A percentile compares a stretch with the other conserved stretches of the same genome.
These are phyloP conservation scores for Fusarium hostae DNA, from an alignment of 2,329 filamentous ascomycete species.

Conservation along the genomic window DNA sequence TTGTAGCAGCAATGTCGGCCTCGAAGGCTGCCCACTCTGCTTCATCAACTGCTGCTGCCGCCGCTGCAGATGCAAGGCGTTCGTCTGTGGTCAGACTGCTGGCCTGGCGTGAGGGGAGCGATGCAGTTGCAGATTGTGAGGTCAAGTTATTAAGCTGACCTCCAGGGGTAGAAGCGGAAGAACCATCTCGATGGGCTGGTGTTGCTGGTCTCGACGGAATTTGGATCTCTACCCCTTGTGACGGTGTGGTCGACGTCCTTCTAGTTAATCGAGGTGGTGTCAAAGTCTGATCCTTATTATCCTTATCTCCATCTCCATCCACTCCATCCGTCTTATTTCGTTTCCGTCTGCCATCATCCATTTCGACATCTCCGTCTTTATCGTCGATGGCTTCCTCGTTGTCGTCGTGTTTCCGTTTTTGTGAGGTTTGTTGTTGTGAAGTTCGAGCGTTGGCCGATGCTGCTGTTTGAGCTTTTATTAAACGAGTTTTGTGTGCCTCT, in stretches of 20 bases:
- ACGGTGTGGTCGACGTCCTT: slow-evolving; percentile 63
- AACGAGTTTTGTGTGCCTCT: slow-evolving; percentile 52
- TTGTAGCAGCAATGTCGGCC: slow-evolving; percentile 74
- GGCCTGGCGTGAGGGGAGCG: slow-evolving; percentile 48
- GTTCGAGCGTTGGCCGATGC: slow-evolving; percentile 24
- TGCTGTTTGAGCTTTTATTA: slow-evolving; percentile 39
- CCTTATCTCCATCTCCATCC: slow-evolving; percentile 34
- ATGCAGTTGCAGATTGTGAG: slow-evolving; percentile 28
- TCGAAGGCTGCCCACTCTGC: slow-evolving; percentile 90
- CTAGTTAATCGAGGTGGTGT: slow-evolving; percentile 59
- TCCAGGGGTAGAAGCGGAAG: slow-evolving; percentile 55
- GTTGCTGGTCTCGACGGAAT: slow-evolving; percentile 74
- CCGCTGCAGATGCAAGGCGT: slow-evolving; percentile 17
- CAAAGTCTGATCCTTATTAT: slow-evolving; percentile 35
- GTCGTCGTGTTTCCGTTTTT: slow-evolving; percentile 52
- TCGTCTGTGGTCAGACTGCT: slow-evolving; percentile 37
- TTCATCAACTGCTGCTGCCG: slow-evolving; percentile 65
- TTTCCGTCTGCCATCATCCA: slow-evolving; percentile 56
- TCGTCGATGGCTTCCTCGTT: slow-evolving; percentile 45
- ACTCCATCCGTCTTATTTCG: slow-evolving; percentile 55
- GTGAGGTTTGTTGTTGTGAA: slow-evolving; percentile 25
- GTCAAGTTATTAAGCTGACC: slow-evolving; percentile 24
- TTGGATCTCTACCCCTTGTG: slow-evolving; percentile 68
- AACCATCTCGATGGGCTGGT: slow-evolving; percentile 58
- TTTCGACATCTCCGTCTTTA: slow-evolving; percentile 49